A percentile compares a stretch with the other conserved stretches of the same genome.
phyloP scores from a whole-genome alignment of 768 basidiomycete genomes.

The Panaeolus cyanescens region DNA sequence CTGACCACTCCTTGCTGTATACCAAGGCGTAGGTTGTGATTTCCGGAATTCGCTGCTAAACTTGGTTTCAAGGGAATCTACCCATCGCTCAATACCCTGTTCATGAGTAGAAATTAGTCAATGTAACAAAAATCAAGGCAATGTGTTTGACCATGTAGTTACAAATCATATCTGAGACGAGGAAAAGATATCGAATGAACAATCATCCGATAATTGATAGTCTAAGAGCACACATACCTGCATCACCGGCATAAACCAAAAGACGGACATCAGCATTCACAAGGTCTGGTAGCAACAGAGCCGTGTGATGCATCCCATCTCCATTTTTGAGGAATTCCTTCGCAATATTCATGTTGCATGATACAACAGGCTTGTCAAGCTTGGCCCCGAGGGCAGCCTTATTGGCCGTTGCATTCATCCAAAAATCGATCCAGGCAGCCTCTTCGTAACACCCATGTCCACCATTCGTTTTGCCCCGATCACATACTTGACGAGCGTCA shows the following conservation, averaged over 20 bases:
- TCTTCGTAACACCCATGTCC: slow-evolving; percentile 76
- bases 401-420: slow-evolving; percentile 75
- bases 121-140: too few species aligned
- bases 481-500: slow-evolving; percentile 79
- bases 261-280: slow-evolving; percentile 81
- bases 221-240: slow-evolving; percentile 47
- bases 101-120: neutral
- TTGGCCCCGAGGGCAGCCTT: slow-evolving; percentile 80
- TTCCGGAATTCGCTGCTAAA: slow-evolving; percentile 63
- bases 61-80: slow-evolving; percentile 60
- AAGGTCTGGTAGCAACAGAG: slow-evolving; percentile 75
- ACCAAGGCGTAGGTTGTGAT: slow-evolving; percentile 56
- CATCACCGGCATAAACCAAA: slow-evolving; percentile 90
- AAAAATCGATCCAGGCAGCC: slow-evolving; percentile 86
- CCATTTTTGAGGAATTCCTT: slow-evolving; percentile 79
- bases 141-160: slow-evolving; percentile 63
- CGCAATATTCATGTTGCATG: slow-evolving; percentile 83
- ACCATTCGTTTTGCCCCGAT: slow-evolving; percentile 55
- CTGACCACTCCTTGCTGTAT: slow-evolving; percentile 50
- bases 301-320: slow-evolving; percentile 84
- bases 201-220: neutral
- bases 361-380: slow-evolving; percentile 55
- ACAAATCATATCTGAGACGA: slow-evolving; percentile 74
- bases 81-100: slow-evolving; percentile 80
- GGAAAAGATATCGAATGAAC: neutral